phyloP scores from a whole-genome alignment of 139 green algal genomes.

The Nannochloris sp. region DNA sequence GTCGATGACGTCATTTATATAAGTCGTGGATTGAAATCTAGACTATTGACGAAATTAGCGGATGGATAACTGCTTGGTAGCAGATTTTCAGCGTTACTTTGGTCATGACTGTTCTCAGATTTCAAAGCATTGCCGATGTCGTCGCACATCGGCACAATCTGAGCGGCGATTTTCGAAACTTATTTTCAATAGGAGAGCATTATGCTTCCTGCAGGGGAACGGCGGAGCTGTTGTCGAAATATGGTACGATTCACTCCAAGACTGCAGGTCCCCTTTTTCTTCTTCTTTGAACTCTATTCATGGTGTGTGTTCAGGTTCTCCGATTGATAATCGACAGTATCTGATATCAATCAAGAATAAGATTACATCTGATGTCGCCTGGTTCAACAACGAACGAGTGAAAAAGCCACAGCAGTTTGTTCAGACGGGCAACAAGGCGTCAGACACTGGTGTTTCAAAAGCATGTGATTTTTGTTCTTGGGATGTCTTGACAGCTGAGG shows the following conservation, averaged over 20 bases:
- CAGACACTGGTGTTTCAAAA: background rate
- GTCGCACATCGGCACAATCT: background rate
- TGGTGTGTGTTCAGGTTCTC: constrained; percentile 21
- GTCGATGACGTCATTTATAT: constrained; percentile 11
- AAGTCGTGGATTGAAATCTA: background rate
- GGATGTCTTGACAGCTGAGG: constrained; percentile 45
- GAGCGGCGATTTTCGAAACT: background rate
- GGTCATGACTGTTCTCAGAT: constrained; percentile 1
- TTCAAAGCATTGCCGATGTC: constrained; percentile 3
- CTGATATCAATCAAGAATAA: constrained; percentile 57
- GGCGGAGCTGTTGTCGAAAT: background rate
- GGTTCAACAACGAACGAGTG: constrained; percentile 59
- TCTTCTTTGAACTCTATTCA: background rate
- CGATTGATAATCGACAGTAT: constrained; percentile 45
- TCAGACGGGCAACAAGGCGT: background rate
- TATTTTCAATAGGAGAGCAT: background rate
- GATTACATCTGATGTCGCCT: constrained; percentile 29
- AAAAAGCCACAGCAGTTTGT: constrained; percentile 66
- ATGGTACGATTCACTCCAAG: background rate
- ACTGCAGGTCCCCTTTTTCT: background rate
- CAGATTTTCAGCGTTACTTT: too few relatives aligned
- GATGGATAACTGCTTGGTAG: too few relatives aligned
- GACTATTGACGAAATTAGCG: too few relatives aligned
- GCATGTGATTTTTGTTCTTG: constrained; percentile 71
- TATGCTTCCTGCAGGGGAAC: background rate